Evolutionary conservation across 768 basidiomycete species (phyloP).

Genomic region (Mycena capillaripes): DNA sequence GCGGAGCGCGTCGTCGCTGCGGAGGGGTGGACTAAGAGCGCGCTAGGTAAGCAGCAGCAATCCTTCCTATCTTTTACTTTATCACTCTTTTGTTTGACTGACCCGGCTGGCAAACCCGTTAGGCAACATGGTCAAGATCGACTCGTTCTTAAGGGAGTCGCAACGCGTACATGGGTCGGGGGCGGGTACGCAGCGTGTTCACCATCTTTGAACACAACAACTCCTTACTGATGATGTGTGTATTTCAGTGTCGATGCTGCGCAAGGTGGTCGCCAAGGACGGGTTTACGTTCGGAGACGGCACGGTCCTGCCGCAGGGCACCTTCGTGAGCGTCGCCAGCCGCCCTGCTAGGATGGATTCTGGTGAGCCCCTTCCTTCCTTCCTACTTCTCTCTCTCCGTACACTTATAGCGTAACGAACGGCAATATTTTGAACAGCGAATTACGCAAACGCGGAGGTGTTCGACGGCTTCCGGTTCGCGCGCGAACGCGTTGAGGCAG

Average conservation of each 20-base stretch:
- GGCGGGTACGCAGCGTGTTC: not conserved
- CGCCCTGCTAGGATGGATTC: no score
- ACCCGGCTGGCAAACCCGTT: no score
- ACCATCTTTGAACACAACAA: no score
- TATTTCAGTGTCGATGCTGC: no score
- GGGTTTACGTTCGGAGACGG: constrained; percentile 53
- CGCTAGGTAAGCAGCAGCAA: no score
- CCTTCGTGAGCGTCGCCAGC: constrained; percentile 37
- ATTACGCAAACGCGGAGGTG: not conserved
- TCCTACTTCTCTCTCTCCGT: no score
- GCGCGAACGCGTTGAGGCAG: constrained; percentile 33
- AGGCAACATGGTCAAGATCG: constrained; percentile 7
- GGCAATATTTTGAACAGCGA: not conserved
- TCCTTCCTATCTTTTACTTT: no score
- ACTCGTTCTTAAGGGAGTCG: constrained; percentile 12
- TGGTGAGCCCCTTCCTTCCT: not conserved
- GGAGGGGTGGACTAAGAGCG: constrained; percentile 4
- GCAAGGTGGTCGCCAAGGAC: constrained; percentile 28
- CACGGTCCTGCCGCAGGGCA: constrained; percentile 49
- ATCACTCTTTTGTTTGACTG: no score
- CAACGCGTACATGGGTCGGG: not conserved
- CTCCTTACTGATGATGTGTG: no score
- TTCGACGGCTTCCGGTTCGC: constrained; percentile 41
- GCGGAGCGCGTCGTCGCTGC: not conserved
- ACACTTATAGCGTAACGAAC: no score